Percentiles rank a stretch among this genome's conserved stretches.
Conservation (phyloP, 495 filamentous ascomycete genomes). For the Xylaria flabelliformis region DNA sequence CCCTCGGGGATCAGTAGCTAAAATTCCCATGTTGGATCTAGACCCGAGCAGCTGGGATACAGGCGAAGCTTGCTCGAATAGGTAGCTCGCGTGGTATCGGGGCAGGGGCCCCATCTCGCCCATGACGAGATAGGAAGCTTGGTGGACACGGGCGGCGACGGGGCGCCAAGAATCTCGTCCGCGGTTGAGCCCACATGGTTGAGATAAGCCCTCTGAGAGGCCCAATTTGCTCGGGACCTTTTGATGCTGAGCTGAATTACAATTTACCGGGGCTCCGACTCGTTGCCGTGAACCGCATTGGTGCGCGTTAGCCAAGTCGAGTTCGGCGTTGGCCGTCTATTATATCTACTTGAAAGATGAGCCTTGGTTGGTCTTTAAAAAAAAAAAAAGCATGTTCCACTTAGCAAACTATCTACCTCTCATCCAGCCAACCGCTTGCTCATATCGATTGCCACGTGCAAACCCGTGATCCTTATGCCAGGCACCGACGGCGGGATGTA, state of each 20-base stretch:
- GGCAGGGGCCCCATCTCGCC: no score
- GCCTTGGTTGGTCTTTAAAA: not conserved
- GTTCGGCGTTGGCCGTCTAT: not conserved
- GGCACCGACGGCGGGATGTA: constrained; percentile 7
- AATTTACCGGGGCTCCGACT: not conserved
- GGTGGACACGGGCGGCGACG: not conserved
- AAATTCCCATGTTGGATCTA: constrained; percentile 18
- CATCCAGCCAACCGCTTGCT: not conserved
- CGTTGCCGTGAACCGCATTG: not conserved
- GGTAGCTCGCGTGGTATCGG: constrained; percentile 16
- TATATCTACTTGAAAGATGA: no score
- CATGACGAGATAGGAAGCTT: constrained; percentile 23
- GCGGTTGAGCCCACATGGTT: constrained; percentile 16
- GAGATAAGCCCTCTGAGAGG: constrained; percentile 28
- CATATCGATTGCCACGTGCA: constrained; percentile 14
- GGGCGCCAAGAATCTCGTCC: not conserved
- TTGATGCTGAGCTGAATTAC: not conserved
- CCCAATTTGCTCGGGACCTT: constrained; percentile 12
- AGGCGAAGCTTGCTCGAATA: constrained; percentile 21
- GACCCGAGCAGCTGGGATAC: constrained; percentile 23
- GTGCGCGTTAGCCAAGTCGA: not conserved
- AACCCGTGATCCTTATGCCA: not conserved
- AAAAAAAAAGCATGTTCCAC: not conserved
- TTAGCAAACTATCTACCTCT: not conserved
- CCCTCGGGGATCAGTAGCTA: not conserved